Percentiles rank a stretch among this genome's conserved stretches.
phyloP scores from a whole-genome alignment of 305 asterid species.

The Fraxinus platypoda region DNA sequence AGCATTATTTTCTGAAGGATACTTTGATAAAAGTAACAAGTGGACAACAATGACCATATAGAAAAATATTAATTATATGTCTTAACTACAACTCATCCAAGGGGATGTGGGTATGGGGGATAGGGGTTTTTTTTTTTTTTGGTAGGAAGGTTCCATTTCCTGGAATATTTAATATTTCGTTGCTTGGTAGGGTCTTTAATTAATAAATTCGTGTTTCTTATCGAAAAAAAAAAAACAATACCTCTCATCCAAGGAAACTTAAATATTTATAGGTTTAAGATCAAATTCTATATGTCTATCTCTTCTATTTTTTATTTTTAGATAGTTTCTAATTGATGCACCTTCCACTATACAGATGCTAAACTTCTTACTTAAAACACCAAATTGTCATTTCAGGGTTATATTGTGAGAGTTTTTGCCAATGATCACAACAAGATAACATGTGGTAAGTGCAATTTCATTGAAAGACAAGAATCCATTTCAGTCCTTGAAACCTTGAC shows the following conservation, averaged over 20 bases:
- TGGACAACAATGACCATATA: not conserved
- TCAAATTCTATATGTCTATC: not conserved
- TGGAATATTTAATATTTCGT: no score
- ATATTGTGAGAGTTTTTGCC: constrained; percentile 86
- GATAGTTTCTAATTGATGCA: constrained; percentile 9
- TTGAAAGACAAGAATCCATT: not conserved
- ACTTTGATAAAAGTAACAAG: constrained; percentile 10
- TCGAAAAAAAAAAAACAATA: not conserved
- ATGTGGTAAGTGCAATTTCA: constrained; percentile 67
- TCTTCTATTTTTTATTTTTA: not conserved
- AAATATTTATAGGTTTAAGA: not conserved
- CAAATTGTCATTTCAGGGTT: constrained; percentile 63
- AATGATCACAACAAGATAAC: constrained; percentile 90
- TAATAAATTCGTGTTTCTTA: not conserved
- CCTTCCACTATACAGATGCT: not conserved
- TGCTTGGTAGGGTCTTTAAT: no score
- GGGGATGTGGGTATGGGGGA: no score
- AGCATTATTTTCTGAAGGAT: constrained; percentile 5
- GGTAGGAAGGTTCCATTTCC: no score
- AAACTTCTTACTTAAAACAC: constrained; percentile 21
- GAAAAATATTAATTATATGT: constrained; percentile 4
- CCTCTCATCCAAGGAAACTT: not conserved
- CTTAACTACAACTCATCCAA: no score
- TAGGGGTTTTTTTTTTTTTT: no score
- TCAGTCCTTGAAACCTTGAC: not conserved